Evolutionary conservation across 768 basidiomycete species (phyloP).

Genomic region (Serendipita sp.): DNA sequence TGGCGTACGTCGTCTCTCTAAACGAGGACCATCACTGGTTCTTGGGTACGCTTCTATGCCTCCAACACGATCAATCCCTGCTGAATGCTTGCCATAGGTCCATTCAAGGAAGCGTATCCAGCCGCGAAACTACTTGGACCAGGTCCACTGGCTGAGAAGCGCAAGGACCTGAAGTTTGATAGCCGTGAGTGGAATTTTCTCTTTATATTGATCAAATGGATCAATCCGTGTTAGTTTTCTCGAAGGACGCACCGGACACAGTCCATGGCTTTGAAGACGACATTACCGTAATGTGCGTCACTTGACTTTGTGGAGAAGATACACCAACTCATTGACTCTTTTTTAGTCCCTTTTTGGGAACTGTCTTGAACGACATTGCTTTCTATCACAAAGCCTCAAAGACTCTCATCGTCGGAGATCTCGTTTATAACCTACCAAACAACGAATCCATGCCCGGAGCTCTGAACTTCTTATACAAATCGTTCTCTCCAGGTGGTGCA

Average conservation of each 20-base stretch:
- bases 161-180: conserved; percentile 39
- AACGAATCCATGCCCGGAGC: neutral
- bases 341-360: conserved; percentile 12
- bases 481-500: neutral
- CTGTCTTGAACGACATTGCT: conserved; percentile 26
- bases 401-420: conserved; percentile 28
- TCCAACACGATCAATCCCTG: neutral
- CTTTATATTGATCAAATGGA: neutral
- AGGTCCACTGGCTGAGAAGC: conserved; percentile 34
- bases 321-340: neutral
- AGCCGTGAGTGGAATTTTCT: conserved; percentile 24
- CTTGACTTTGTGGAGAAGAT: neutral
- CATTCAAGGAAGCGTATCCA: conserved; percentile 47
- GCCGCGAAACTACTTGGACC: conserved; percentile 58
- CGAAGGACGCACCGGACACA: conserved; percentile 20
- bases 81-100: conserved; percentile 7
- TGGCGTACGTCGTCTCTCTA: conserved; percentile 32
- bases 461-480: neutral
- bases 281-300: conserved; percentile 2
- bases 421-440: conserved; percentile 29
- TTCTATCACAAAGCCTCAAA: conserved; percentile 26
- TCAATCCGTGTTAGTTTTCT: conserved; percentile 16
- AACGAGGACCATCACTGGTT: conserved; percentile 46
- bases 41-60: conserved; percentile 33
- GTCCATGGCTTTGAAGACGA: conserved; percentile 27